Conservation (phyloP, 2,329 filamentous ascomycete species). For the Coniochaeta ligniaria region DNA sequence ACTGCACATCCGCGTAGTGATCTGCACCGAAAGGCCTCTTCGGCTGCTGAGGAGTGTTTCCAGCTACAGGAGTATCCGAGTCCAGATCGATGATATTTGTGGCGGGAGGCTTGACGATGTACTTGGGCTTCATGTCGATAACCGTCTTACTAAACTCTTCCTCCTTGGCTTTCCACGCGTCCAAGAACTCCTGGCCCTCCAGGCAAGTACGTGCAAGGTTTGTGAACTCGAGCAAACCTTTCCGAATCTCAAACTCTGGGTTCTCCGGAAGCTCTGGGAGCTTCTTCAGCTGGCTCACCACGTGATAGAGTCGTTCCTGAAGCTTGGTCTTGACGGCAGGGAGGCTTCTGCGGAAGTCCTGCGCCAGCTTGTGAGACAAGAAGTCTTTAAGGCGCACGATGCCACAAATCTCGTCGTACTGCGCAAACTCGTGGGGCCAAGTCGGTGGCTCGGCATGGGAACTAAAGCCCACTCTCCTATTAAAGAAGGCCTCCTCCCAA, state of each 20-base stretch:
- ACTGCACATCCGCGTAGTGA: constrained; percentile 1
- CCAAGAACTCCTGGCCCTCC: constrained; percentile 38
- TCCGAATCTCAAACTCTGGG: constrained; percentile 57
- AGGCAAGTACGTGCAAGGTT: constrained; percentile 45
- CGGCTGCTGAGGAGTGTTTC: constrained; percentile 6
- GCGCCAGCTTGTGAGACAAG: constrained; percentile 43
- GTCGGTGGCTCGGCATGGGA: constrained; percentile 20
- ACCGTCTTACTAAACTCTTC: constrained; percentile 43
- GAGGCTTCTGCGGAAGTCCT: constrained; percentile 42
- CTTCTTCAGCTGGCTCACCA: constrained; percentile 45
- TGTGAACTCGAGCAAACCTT: constrained; percentile 51
- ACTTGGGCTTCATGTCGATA: constrained; percentile 37
- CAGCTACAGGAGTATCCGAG: constrained; percentile 6
- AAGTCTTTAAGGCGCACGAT: constrained; percentile 45
- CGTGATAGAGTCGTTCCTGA: constrained; percentile 36
- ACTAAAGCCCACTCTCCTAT: constrained; percentile 17
- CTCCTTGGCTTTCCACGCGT: constrained; percentile 34
- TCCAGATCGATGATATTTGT: constrained; percentile 26
- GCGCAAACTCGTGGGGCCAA: constrained; percentile 43
- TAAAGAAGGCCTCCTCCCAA: constrained; percentile 48
- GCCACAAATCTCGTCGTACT: constrained; percentile 42
- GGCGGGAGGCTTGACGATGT: constrained; percentile 30
- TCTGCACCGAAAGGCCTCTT: constrained; percentile 6
- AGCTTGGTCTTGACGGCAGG: constrained; percentile 43
- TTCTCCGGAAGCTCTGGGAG: constrained; percentile 65